Evolutionary conservation across 352 stramenopile species (phyloP).

Genomic region (Phytophthora pseudosyringae): DNA sequence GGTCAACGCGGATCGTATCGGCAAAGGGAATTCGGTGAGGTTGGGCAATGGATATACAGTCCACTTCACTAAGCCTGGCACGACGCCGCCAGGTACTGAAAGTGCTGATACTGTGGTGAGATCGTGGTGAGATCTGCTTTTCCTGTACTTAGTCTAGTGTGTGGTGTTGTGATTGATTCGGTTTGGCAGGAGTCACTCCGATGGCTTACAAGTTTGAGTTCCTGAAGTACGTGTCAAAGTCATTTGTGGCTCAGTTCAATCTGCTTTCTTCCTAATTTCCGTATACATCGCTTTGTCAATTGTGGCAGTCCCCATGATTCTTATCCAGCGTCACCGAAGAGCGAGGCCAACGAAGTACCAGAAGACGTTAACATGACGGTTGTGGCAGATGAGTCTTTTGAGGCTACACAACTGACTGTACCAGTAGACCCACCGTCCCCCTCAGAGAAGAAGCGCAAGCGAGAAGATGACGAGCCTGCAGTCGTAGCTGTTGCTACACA

Average conservation of each 20-base stretch:
- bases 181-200: constrained; percentile 37
- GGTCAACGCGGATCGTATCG: constrained; percentile 66
- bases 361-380: constrained; percentile 30
- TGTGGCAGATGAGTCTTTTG: constrained; percentile 29
- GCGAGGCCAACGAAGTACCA: constrained; percentile 12
- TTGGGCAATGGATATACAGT: constrained; percentile 58
- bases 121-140: background rate
- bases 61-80: constrained; percentile 75
- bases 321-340: background rate
- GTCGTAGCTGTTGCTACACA: constrained; percentile 17
- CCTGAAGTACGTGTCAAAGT: constrained; percentile 42
- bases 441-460: constrained; percentile 40
- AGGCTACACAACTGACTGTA: constrained; percentile 23
- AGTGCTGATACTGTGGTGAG: background rate
- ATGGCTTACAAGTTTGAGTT: constrained; percentile 76
- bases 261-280: background rate
- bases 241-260: background rate
- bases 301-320: constrained; percentile 6
- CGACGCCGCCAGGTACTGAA: constrained; percentile 34
- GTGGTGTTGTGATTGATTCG: constrained; percentile 4
- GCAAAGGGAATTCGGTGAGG: constrained; percentile 39
- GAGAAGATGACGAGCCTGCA: constrained; percentile 22
- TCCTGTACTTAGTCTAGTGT: background rate
- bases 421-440: constrained; percentile 20
- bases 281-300: background rate